Evolutionary conservation across 805 yeast species (phyloP).

Genomic region (Candida germanica): DNA sequence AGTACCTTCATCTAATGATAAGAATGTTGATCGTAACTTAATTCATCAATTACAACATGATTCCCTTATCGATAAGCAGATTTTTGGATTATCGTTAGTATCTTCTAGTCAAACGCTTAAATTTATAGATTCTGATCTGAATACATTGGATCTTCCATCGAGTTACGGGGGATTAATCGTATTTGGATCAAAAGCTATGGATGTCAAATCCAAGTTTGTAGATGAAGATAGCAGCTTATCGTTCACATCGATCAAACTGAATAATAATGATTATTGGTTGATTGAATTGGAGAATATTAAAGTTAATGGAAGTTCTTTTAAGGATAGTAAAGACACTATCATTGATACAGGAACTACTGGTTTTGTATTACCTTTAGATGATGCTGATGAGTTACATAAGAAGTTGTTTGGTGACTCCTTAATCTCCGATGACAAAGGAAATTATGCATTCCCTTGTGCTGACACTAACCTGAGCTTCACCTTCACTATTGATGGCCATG

Average conservation of each 20-base stretch:
- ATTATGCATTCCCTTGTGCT: constrained; percentile 59
- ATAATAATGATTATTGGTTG: constrained; percentile 50
- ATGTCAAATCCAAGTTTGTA: constrained; percentile 12
- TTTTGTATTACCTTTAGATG: constrained; percentile 50
- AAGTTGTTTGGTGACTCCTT: constrained; percentile 44
- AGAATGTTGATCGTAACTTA: constrained; percentile 31
- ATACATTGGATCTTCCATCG: constrained; percentile 28
- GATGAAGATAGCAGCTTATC: constrained; percentile 38
- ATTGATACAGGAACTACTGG: constrained; percentile 70
- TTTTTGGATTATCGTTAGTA: constrained; percentile 34
- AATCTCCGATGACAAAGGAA: constrained; percentile 53
- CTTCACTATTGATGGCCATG: constrained; percentile 42
- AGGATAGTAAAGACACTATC: constrained; percentile 39
- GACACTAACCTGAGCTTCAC: constrained; percentile 35
- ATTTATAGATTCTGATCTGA: constrained; percentile 17
- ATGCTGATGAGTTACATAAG: constrained; percentile 50
- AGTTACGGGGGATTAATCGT: constrained; percentile 26
- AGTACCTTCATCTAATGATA: constrained; percentile 45
- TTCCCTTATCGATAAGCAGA: constrained; percentile 30
- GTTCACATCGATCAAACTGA: constrained; percentile 28
- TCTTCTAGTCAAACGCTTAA: constrained; percentile 15
- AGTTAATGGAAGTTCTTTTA: constrained; percentile 13
- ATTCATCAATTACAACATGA: constrained; percentile 36
- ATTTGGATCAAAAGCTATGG: constrained; percentile 20
- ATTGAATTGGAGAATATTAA: constrained; percentile 39